Percentiles rank a stretch among this genome's conserved stretches.
Evolutionary conservation across 2,329 filamentous ascomycete species (phyloP).

Genomic region (Fusarium decemcellulare): DNA sequence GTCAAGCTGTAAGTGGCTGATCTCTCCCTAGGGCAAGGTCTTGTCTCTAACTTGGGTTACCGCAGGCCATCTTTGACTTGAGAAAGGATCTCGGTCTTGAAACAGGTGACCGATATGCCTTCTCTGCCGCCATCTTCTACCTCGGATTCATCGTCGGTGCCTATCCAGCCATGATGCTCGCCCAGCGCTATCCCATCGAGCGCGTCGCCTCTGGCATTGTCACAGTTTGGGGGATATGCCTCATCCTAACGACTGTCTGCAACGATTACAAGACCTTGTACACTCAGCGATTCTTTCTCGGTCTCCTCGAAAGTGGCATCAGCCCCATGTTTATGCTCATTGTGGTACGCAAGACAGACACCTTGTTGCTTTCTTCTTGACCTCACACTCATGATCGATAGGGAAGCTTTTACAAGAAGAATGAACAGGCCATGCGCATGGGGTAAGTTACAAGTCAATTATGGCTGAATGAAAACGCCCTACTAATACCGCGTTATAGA

Average conservation of each 20-base stretch:
- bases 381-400: not conserved
- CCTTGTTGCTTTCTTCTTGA: too few species aligned
- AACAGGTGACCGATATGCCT: conserved; percentile 59
- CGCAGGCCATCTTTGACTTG: conserved; percentile 38
- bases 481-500: conserved; percentile 8
- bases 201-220: conserved; percentile 56
- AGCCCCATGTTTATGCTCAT: conserved; percentile 71
- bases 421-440: conserved; percentile 57
- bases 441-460: conserved; percentile 30
- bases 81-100: conserved; percentile 48
- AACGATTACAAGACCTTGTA: conserved; percentile 54
- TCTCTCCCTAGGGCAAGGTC: not conserved
- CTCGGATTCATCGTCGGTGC: conserved; percentile 63
- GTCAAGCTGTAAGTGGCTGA: conserved; percentile 60
- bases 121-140: conserved; percentile 62
- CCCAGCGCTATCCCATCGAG: conserved; percentile 62
- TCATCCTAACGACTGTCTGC: conserved; percentile 56
- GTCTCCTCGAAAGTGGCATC: conserved; percentile 68
- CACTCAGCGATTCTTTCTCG: conserved; percentile 68
- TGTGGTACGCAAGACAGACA: conserved; percentile 47
- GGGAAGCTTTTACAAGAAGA: conserved; percentile 57
- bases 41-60: not conserved
- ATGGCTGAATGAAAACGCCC: too few species aligned
- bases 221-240: conserved; percentile 52
- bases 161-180: conserved; percentile 58